Conservation (phyloP, 495 filamentous ascomycete species). For the Saxophila tyrrhenica region DNA sequence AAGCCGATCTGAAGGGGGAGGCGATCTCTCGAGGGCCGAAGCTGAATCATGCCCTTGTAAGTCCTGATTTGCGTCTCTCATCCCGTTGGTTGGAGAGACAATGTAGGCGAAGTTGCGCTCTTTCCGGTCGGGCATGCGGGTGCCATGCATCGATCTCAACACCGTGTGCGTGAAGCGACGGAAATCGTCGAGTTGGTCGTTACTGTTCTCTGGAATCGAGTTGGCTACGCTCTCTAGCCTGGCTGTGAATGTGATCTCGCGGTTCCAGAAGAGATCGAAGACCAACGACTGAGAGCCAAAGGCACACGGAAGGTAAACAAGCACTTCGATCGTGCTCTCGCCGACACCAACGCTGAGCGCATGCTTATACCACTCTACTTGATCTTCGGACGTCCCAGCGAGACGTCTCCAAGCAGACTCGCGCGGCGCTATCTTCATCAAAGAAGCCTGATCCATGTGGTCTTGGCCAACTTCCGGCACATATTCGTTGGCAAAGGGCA, state of each 20-base stretch:
- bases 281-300: no score
- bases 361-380: background rate
- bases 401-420: background rate
- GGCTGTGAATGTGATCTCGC: background rate
- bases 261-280: background rate
- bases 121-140: no score
- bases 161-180: background rate
- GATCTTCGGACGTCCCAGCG: background rate
- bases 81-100: no score
- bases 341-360: background rate
- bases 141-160: background rate
- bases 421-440: constrained; percentile 7
- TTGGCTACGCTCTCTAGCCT: background rate
- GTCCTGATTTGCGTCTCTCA: background rate
- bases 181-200: background rate
- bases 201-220: background rate
- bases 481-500: constrained; percentile 42
- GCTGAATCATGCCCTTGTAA: background rate
- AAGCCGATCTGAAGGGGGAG: no score
- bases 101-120: no score
- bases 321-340: no score
- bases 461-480: background rate
- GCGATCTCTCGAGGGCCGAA: no score
- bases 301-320: no score
- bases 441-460: constrained; percentile 6